Base-by-base conservation (phyloP, 768 basidiomycete species). In the Termitomyces sp. region DNA sequence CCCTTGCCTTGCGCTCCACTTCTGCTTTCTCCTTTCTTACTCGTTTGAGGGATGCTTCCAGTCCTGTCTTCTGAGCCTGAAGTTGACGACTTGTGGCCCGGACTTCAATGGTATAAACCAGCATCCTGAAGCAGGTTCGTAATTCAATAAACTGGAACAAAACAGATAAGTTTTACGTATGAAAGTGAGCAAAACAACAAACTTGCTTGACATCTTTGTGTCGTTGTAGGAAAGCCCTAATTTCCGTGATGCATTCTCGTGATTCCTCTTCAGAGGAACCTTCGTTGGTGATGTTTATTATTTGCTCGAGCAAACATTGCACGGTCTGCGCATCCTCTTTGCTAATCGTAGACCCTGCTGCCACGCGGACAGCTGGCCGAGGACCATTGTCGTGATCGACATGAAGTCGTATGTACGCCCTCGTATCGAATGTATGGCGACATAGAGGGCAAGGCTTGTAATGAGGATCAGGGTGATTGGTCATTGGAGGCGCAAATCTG, bases 391-490 rank as follows among this genome's bases (percentile, higher is more conserved):
- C 78, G 54, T 78, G 61, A 68, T 88, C 86, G 49, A 88, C 69
- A 66, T 86, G 87, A 51, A 90, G 79, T 68, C 74, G 80, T 47
- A 82, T 74, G 22, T 26, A 54, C 7, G 45, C 33, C 30, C 46
- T 80, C 66, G 10, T 80, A 73, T 16, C 71, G 64, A 70, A 86
- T 86, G 22, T 72, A 68, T 8, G 67, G 45, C 87, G 82, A 71
- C 88, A 90, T 49, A 90, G 71, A 47, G 88, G 87, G 64, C 88
- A 90, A 32, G 64, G 56, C 42, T 54, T 58, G 40, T 54, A 58
- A 35, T 55, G 47, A 32, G 48, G 20, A 38, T 63, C 62, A 24
- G 59, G 54, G 32, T 58, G 57, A 14, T n/a, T 46, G 20, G 13
- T 3, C 10, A 52, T 58, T 47, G 51, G 68, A 70, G 43, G 73